These are phyloP conservation scores for Carallia brachiata DNA, from an alignment of 345 rosid genomes.

Conservation along the genomic window DNA sequence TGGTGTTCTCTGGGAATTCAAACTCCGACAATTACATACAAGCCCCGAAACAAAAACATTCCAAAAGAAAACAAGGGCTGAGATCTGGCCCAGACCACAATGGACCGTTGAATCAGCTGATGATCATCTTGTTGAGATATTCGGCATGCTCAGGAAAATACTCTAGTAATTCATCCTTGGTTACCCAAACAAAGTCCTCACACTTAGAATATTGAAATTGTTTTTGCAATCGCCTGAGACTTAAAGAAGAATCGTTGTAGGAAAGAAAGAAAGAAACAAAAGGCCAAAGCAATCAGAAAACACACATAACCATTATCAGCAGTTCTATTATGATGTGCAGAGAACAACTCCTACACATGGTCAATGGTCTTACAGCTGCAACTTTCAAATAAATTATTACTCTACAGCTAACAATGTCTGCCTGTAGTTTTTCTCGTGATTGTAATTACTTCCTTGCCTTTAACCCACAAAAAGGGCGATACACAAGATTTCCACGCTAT, in stretches of 20 bases:
- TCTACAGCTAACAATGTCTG: too few relatives aligned
- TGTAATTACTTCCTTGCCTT: too few relatives aligned
- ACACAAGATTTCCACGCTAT: too few relatives aligned
- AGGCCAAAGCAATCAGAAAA: background rate
- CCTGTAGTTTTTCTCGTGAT: too few relatives aligned
- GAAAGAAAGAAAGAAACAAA: background rate
- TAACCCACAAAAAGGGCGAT: too few relatives aligned
- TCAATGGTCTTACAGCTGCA: too few relatives aligned
- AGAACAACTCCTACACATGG: background rate
- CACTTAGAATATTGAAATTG: slow-evolving; percentile 63
- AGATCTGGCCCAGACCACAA: background rate
- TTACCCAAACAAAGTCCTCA: slow-evolving; percentile 82
- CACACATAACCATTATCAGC: background rate
- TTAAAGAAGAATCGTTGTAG: slow-evolving; percentile 85
- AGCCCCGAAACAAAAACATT: background rate
- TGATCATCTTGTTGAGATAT: slow-evolving; percentile 78
- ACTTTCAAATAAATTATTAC: too few relatives aligned
- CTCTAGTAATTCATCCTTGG: slow-evolving; percentile 86
- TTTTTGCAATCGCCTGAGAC: slow-evolving; percentile 84
- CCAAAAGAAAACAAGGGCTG: background rate
- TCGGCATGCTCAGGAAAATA: slow-evolving; percentile 78
- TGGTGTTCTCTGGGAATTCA: too few relatives aligned
- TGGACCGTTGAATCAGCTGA: slow-evolving; percentile 46
- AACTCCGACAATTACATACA: too few relatives aligned
- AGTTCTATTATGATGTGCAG: background rate